These are phyloP conservation scores for Apiospora hydei DNA, from an alignment of 2,329 filamentous ascomycete genomes.

Conservation along the genomic window DNA sequence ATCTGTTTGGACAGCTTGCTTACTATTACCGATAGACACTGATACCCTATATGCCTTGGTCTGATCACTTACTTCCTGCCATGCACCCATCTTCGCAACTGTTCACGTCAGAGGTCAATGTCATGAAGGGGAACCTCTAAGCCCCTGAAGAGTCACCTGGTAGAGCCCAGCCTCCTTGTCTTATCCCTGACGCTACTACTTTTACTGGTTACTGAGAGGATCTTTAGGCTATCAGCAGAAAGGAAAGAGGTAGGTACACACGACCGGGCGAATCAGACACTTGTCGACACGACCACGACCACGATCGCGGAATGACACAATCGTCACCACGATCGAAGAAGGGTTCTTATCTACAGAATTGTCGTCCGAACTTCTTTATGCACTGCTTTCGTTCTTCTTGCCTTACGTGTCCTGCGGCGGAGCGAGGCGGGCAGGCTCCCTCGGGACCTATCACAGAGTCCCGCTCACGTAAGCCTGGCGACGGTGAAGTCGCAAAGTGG, in stretches of 20 bases:
- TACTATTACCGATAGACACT: not conserved
- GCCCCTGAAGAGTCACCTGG: not conserved
- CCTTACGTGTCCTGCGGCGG: not conserved
- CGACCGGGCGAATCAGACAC: not conserved
- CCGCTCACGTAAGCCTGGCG: not conserved
- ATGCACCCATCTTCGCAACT: not conserved
- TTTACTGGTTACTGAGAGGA: not conserved
- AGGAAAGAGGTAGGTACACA: not conserved
- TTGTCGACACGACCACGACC: not conserved
- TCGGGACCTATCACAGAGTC: not conserved
- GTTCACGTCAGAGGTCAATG: not conserved
- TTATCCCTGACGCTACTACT: no score
- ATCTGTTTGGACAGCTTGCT: no score
- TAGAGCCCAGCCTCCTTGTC: no score
- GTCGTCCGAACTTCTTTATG: not conserved
- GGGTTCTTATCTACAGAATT: not conserved
- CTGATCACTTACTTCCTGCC: not conserved
- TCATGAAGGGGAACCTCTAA: not conserved
- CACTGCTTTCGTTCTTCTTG: no score
- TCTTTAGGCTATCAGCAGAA: not conserved
- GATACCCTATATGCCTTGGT: no score
- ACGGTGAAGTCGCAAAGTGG: not conserved
- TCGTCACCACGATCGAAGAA: not conserved
- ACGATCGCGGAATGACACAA: not conserved
- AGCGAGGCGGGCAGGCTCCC: not conserved